Conservation (phyloP, 257 asterid species). For the Solanum tacnaense region DNA sequence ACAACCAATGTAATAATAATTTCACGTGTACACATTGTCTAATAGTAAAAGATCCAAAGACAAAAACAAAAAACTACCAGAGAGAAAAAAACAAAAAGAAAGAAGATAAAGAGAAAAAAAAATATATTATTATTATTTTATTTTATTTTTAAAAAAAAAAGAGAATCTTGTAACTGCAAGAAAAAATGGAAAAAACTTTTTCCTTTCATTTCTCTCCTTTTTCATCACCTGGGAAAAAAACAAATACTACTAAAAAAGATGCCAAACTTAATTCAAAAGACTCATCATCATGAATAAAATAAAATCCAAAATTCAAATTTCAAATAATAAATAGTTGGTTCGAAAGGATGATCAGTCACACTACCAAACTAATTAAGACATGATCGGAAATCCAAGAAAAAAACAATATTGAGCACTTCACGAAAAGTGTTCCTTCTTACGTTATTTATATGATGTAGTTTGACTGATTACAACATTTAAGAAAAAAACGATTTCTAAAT, state of each 20-base stretch:
- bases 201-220: not conserved
- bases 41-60: constrained; percentile 40
- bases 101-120: not conserved
- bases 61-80: constrained; percentile 20
- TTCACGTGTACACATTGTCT: constrained; percentile 56
- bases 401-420: not conserved
- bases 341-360: not conserved
- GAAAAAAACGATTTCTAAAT: not conserved
- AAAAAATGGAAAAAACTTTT: not conserved
- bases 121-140: not conserved
- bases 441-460: not conserved
- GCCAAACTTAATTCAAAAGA: not conserved
- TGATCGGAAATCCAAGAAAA: not conserved
- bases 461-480: not conserved
- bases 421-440: not conserved
- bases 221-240: not conserved
- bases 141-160: too few relatives aligned
- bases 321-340: not conserved
- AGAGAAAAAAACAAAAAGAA: not conserved
- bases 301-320: not conserved
- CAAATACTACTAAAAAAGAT: not conserved
- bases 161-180: not conserved
- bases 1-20: not conserved
- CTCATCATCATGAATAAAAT: not conserved
- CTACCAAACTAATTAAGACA: not conserved